These are phyloP conservation scores for Komagataella populi DNA, from an alignment of 805 yeast genomes.

Conservation along the genomic window DNA sequence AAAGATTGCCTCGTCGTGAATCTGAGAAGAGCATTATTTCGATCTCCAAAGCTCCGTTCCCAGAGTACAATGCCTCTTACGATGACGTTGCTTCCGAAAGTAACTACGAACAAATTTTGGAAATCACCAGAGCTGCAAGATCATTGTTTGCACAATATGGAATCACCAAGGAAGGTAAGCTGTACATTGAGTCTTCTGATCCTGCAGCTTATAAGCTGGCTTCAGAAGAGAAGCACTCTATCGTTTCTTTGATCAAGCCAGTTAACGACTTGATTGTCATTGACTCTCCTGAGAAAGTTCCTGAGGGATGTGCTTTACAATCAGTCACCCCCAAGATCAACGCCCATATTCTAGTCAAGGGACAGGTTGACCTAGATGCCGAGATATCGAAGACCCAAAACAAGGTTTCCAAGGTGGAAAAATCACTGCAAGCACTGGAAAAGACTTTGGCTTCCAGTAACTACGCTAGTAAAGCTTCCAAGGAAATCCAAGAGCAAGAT, in stretches of 20 bases:
- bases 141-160: conserved; percentile 84
- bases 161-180: conserved; percentile 78
- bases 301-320: conserved; percentile 82
- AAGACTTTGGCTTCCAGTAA: conserved; percentile 63
- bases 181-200: conserved; percentile 61
- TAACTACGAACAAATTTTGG: conserved; percentile 76
- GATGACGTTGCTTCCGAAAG: conserved; percentile 51
- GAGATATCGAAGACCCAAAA: conserved; percentile 75
- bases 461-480: conserved; percentile 76
- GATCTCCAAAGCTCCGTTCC: conserved; percentile 72
- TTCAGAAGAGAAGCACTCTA: conserved; percentile 65
- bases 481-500: conserved; percentile 70
- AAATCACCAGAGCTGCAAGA: conserved; percentile 82
- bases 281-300: conserved; percentile 38
- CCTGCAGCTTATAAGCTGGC: conserved; percentile 37
- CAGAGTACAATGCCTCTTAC: conserved; percentile 46
- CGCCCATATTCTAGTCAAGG: conserved; percentile 87
- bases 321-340: conserved; percentile 70
- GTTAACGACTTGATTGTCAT: conserved; percentile 66
- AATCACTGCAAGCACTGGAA: conserved; percentile 45
- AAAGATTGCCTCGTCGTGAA: conserved; percentile 83
- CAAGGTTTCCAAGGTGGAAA: conserved; percentile 57
- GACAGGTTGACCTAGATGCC: conserved; percentile 83
- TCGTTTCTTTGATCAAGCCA: conserved; percentile 84
- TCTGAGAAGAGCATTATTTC: conserved; percentile 48